Percentiles rank a stretch among this genome's conserved stretches.
Conservation (phyloP, 192 early-diverging fungal species). For the Backusella tarrabulga region DNA sequence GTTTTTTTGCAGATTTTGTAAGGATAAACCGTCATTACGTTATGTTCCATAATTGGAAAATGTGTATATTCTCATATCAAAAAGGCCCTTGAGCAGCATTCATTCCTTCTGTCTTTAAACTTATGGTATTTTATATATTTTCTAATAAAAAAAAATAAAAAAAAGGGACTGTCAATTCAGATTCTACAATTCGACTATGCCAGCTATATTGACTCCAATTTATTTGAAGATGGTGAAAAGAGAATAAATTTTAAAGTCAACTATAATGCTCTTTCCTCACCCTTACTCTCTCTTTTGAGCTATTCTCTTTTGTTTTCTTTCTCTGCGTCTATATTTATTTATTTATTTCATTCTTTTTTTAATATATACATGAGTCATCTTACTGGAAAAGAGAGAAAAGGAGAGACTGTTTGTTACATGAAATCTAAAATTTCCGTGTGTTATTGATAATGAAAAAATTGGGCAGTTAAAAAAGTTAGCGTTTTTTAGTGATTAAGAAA, state of each 20-base stretch:
- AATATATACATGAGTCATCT: neutral
- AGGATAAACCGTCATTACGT: neutral
- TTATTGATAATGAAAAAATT: neutral
- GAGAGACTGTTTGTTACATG: neutral
- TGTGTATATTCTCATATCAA: constrained; percentile 1
- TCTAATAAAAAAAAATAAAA: neutral
- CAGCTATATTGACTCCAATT: neutral
- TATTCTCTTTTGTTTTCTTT: neutral
- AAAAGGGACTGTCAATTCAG: neutral
- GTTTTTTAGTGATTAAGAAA: neutral
- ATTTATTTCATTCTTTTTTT: too few relatives aligned
- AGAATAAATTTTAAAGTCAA: neutral
- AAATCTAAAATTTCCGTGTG: neutral
- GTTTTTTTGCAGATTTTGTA: neutral
- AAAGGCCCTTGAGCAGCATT: neutral
- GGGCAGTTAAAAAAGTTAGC: neutral
- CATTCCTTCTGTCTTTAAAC: too few relatives aligned
- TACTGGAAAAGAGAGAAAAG: neutral
- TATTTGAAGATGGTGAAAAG: neutral
- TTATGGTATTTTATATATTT: neutral
- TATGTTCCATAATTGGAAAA: neutral
- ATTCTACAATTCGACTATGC: neutral
- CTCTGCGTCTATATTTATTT: neutral
- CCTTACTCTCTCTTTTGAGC: neutral
- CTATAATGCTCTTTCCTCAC: neutral